Evolutionary conservation across 768 basidiomycete genomes (phyloP).

Genomic region (Sarcodon aspratus): DNA sequence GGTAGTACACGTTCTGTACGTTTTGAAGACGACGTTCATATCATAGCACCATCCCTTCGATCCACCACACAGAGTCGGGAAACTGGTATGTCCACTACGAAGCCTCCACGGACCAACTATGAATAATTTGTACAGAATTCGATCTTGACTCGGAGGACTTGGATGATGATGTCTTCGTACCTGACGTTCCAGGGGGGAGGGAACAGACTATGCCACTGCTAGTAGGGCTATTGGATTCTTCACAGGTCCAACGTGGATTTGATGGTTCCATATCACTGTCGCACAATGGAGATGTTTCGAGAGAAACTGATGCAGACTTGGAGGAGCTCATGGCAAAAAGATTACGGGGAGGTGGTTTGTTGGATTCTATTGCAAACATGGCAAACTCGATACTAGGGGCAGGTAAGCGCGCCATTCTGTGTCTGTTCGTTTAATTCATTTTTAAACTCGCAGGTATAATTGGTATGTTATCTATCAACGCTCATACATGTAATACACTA

Average conservation of each 20-base stretch:
- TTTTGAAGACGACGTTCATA: constrained; percentile 59
- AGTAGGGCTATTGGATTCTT: constrained; percentile 63
- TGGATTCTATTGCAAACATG: constrained; percentile 87
- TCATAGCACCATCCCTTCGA: constrained; percentile 55
- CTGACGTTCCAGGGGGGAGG: constrained; percentile 23
- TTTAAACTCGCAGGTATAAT: constrained; percentile 44
- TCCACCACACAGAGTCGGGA: constrained; percentile 73
- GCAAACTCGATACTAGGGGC: constrained; percentile 94
- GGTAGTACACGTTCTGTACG: constrained; percentile 30
- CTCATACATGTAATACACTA: background rate
- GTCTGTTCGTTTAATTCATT: background rate
- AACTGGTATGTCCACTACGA: constrained; percentile 47
- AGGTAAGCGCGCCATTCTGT: constrained; percentile 32
- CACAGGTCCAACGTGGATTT: constrained; percentile 39
- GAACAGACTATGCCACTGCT: constrained; percentile 68
- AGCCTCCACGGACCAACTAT: constrained; percentile 3
- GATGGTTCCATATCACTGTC: constrained; percentile 44
- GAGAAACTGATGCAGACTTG: constrained; percentile 34
- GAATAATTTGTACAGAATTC: constrained; percentile 42
- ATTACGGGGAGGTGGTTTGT: constrained; percentile 57
- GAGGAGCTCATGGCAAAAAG: constrained; percentile 62
- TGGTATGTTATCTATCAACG: constrained; percentile 28
- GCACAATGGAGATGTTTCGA: constrained; percentile 18
- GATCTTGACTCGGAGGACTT: constrained; percentile 80
- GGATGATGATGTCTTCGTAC: constrained; percentile 33